Percentiles rank a stretch among this genome's conserved stretches.
phyloP scores from a whole-genome alignment of 768 basidiomycete species.

The Leccinum subgranulosum region DNA sequence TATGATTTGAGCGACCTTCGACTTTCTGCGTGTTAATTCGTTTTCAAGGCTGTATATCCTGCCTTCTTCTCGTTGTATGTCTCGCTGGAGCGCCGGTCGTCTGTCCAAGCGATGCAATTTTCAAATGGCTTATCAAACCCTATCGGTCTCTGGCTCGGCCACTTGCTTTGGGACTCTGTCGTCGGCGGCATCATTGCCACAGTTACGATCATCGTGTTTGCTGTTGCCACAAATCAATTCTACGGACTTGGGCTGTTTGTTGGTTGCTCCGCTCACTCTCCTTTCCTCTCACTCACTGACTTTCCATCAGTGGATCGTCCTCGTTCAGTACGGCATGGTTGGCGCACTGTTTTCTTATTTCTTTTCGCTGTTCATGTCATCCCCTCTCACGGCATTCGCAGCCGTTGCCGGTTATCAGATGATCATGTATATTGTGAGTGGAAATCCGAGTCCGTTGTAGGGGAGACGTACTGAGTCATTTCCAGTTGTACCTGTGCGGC shows the following conservation, averaged over 20 bases:
- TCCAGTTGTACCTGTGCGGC: conserved; percentile 58
- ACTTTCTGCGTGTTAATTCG: neutral
- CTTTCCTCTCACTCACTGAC: neutral
- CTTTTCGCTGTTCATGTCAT: conserved; percentile 54
- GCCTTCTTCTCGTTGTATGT: conserved; percentile 81
- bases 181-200: conserved; percentile 59
- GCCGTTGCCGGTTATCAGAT: conserved; percentile 70
- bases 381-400: conserved; percentile 73
- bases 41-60: conserved; percentile 63
- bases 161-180: conserved; percentile 70
- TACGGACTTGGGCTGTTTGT: conserved; percentile 60
- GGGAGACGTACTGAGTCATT: neutral
- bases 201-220: conserved; percentile 61
- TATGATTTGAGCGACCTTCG: conserved; percentile 24
- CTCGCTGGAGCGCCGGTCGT: conserved; percentile 62
- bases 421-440: conserved; percentile 64
- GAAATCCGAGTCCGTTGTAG: neutral
- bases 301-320: conserved; percentile 57
- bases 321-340: conserved; percentile 68
- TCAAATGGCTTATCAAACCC: conserved; percentile 73
- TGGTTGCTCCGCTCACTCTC: conserved; percentile 33
- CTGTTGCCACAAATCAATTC: conserved; percentile 56
- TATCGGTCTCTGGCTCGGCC: conserved; percentile 73
- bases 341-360: conserved; percentile 69
- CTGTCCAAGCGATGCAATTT: conserved; percentile 78